Conservation (phyloP, 179 eudicot genomes). For the Pouteria campechiana region DNA sequence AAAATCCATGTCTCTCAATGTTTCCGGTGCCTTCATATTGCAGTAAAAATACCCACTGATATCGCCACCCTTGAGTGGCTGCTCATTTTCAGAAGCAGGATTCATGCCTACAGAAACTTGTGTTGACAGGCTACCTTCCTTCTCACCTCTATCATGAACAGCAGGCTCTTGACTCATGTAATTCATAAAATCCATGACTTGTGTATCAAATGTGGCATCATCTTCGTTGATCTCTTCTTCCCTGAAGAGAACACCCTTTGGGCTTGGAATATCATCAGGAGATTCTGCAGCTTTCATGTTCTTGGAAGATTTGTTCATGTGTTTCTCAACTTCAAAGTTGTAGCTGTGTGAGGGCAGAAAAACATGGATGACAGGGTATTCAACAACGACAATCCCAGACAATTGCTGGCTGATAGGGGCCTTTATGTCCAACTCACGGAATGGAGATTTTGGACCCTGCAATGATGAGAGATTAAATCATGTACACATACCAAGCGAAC, state of each 20-base stretch:
- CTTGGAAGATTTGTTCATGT: slow-evolving; percentile 17
- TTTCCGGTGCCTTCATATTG: slow-evolving; percentile 8
- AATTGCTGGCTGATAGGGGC: slow-evolving; percentile 50
- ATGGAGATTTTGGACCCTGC: slow-evolving; percentile 60
- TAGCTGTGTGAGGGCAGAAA: slow-evolving; percentile 55
- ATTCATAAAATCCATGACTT: slow-evolving; percentile 41
- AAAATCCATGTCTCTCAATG: slow-evolving; percentile 23
- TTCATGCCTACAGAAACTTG: background rate
- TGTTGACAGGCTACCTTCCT: slow-evolving; percentile 1
- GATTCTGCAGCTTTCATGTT: slow-evolving; percentile 7
- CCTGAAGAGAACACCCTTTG: slow-evolving; percentile 42
- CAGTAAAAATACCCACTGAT: background rate
- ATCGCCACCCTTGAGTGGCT: slow-evolving; percentile 4
- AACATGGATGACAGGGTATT: slow-evolving; percentile 73
- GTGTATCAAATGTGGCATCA: slow-evolving; percentile 30
- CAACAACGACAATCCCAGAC: slow-evolving; percentile 47
- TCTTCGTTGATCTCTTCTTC: slow-evolving; percentile 73
- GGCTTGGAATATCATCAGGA: slow-evolving; percentile 22
- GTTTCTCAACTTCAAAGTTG: slow-evolving; percentile 52
- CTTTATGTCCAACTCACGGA: slow-evolving; percentile 51
- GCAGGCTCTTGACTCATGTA: slow-evolving; percentile 4
- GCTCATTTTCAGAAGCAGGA: background rate
- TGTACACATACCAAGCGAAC: too few relatives aligned
- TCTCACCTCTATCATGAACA: slow-evolving; percentile 1
- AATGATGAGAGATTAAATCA: background rate